These are phyloP conservation scores for Globisporangium acanthophoron DNA, from an alignment of 352 stramenopile species.

Conservation along the genomic window DNA sequence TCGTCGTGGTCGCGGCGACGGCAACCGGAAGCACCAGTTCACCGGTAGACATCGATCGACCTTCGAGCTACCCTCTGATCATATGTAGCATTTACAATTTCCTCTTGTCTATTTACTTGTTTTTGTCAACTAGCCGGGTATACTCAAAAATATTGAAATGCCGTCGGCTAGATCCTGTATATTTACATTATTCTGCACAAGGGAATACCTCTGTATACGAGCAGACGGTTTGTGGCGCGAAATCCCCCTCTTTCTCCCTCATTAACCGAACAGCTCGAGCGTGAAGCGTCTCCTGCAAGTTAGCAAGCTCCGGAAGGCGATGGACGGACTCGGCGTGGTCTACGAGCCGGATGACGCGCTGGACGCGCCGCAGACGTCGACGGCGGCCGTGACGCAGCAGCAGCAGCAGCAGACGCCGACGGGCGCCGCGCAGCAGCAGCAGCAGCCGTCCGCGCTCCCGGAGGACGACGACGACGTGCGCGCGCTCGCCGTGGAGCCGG, in stretches of 20 bases:
- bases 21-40: too few species aligned
- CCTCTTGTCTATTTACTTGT: too few species aligned
- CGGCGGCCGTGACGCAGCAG: slow-evolving; percentile 8
- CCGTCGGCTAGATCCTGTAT: too few species aligned
- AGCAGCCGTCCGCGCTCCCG: neutral
- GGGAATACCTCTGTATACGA: too few species aligned
- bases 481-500: slow-evolving; percentile 52
- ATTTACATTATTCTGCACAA: too few species aligned
- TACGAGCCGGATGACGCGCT: slow-evolving; percentile 70
- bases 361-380: slow-evolving; percentile 9
- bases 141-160: too few species aligned
- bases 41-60: too few species aligned
- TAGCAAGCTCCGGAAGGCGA: slow-evolving; percentile 4
- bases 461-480: slow-evolving; percentile 73
- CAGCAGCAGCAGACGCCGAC: neutral
- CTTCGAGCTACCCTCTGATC: too few species aligned
- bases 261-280: neutral
- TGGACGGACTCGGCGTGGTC: slow-evolving; percentile 70
- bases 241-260: neutral
- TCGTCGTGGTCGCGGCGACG: too few species aligned
- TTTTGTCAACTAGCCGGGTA: too few species aligned
- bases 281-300: neutral
- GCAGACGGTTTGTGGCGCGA: neutral
- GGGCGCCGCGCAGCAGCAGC: neutral
- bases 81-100: too few species aligned